Evolutionary conservation across 768 basidiomycete species (phyloP).

Genomic region (Kwoniella pini): DNA sequence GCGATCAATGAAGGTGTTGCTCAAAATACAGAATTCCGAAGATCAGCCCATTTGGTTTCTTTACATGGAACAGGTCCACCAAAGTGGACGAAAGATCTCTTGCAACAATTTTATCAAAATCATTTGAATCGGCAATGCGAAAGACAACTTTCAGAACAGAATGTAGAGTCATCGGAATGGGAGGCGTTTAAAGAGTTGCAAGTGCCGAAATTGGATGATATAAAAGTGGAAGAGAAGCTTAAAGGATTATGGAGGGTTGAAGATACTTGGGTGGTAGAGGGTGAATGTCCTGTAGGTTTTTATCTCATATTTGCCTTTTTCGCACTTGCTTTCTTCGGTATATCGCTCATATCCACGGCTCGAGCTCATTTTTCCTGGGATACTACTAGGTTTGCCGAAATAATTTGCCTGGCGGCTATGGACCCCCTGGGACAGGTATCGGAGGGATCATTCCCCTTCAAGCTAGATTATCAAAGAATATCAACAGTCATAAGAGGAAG

Average conservation of each 20-base stretch:
- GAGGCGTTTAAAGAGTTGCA: slow-evolving; percentile 1
- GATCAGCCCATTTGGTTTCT: background rate
- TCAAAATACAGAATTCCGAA: background rate
- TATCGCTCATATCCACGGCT: too few relatives aligned
- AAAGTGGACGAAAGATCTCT: slow-evolving; percentile 25
- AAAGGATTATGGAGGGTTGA: slow-evolving; percentile 44
- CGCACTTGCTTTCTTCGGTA: background rate
- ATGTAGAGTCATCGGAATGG: slow-evolving; percentile 4
- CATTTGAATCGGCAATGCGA: slow-evolving; percentile 9
- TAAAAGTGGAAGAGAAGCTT: slow-evolving; percentile 28
- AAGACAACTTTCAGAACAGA: slow-evolving; percentile 4
- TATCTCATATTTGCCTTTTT: background rate
- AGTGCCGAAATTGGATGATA: slow-evolving; percentile 2
- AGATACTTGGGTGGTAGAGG: slow-evolving; percentile 35
- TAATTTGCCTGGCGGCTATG: slow-evolving; percentile 18
- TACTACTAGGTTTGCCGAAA: slow-evolving; percentile 27
- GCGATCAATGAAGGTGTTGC: background rate
- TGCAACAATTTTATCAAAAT: slow-evolving; percentile 13
- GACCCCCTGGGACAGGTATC: slow-evolving; percentile 15
- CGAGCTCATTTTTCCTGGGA: too few relatives aligned
- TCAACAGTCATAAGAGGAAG: background rate
- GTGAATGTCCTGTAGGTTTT: slow-evolving; percentile 48
- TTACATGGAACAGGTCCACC: slow-evolving; percentile 12
- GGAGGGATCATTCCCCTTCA: slow-evolving; percentile 15
- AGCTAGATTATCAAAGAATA: background rate